Evolutionary conservation across 2,329 filamentous ascomycete species (phyloP), one percentile per base, ranked within the genome.

Genomic region (Aureobasidium mangrovei): DNA sequence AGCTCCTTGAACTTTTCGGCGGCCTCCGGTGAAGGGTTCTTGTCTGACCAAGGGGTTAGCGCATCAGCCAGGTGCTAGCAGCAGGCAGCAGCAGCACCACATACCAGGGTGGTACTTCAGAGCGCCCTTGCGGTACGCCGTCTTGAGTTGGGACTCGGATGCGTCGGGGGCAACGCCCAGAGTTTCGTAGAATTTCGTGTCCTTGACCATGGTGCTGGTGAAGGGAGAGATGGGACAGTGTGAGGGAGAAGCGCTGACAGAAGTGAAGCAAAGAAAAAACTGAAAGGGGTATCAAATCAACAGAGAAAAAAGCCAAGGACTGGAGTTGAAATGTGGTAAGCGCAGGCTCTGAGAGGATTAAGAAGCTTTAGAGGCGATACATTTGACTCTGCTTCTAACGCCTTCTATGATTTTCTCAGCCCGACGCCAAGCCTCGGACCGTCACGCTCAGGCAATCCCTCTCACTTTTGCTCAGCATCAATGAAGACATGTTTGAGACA

Each of bases 1-100:
- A 96, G 80, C 66, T 96, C 91, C 78, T 98, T 97, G 84, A 98
- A 98, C 74, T 96, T 98, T 58, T 95, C 90, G 64, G 91, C 90
- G 49, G 93, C 91, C 28, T 84, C 86, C 39, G 91, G 90, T 77
- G 95, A 94, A 60, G 85, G 83, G 73, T 98, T 98, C 81, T 98
- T 98, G 74, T 98, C 91, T 94, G 62, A 18, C 18, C 18, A 18
- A 18, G 18, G 18, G 18, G 36, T 7, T 5, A 27, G 12, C 18
- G 42, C 63, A 31, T 49, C 7, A 48, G 36, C 4, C 9, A 26
- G 4, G 5, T 35, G 39, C 29, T 18, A 33, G 6, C 9, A 7
- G 7, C 12, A 26, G 24, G 4, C 26, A 28, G 7, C 10, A 33
- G 18, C 2, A n/a, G 2, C 5, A 24, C 27, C 12, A 70, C 81